These are phyloP conservation scores for Ceratobasidium sp. DNA, from an alignment of 1,284 basidiomycete genomes.

Conservation along the genomic window DNA sequence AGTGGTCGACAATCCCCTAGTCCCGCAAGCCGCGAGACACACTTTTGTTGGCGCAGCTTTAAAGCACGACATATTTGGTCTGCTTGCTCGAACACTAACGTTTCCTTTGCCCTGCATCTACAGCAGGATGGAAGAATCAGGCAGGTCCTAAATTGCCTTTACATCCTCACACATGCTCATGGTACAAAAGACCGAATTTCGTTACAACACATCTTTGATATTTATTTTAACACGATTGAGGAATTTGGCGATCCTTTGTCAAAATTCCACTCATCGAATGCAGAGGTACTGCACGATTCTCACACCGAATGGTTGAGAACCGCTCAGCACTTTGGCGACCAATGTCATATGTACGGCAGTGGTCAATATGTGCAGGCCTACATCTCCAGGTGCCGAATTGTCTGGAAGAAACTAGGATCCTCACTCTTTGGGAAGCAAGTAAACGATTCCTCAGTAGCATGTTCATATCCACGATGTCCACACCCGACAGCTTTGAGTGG, in stretches of 20 bases:
- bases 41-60: not conserved
- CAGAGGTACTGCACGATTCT: not conserved
- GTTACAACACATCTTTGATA: not conserved
- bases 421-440: not conserved
- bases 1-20: not conserved
- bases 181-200: not conserved
- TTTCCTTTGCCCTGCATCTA: not conserved
- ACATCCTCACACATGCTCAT: not conserved
- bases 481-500: not conserved
- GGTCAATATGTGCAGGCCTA: not conserved
- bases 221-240: not conserved
- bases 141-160: not conserved
- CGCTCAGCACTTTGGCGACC: not conserved
- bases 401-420: not conserved
- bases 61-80: not conserved
- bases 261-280: not conserved
- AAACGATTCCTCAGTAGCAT: not conserved
- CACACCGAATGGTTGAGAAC: not conserved
- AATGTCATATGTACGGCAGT: not conserved
- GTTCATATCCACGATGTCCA: not conserved
- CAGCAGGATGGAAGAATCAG: not conserved
- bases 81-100: not conserved
- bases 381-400: not conserved
- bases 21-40: not conserved
- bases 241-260: not conserved